Evolutionary conservation across 108 stramenopile genomes (phyloP).

Genomic region (Stephanodiscus triporus): DNA sequence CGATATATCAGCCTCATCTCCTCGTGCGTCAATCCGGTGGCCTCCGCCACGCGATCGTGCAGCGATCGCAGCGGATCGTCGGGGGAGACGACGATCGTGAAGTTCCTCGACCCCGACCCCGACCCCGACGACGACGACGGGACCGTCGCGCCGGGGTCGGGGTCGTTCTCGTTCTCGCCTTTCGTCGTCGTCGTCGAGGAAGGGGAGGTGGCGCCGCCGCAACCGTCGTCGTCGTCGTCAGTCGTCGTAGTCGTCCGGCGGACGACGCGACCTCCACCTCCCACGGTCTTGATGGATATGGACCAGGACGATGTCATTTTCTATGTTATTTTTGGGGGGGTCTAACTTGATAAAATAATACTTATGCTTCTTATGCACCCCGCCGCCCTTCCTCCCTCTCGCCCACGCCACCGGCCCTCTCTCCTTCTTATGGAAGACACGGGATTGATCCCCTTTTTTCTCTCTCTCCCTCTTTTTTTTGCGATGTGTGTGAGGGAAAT

Average conservation of each 20-base stretch:
- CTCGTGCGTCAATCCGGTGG: constrained; percentile 71
- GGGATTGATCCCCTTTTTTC: too few species aligned
- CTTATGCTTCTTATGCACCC: too few species aligned
- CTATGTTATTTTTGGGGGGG: too few species aligned
- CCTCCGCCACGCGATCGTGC: constrained; percentile 57
- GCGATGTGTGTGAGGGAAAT: too few species aligned
- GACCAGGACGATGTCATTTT: constrained; percentile 41
- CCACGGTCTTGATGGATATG: constrained; percentile 66
- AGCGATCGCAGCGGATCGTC: constrained; percentile 61
- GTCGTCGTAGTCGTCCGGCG: neutral
- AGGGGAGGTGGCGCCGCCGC: neutral
- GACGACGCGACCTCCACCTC: constrained; percentile 7
- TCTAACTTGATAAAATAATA: too few species aligned
- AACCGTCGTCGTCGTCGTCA: constrained; percentile 2
- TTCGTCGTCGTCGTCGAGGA: neutral
- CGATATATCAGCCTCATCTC: constrained; percentile 86
- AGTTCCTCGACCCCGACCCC: constrained; percentile 31
- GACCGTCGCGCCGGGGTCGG: neutral
- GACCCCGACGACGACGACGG: neutral
- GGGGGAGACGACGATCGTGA: constrained; percentile 64
- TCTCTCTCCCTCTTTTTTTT: too few species aligned
- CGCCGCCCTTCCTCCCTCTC: too few species aligned
- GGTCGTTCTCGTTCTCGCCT: neutral
- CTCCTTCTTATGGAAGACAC: too few species aligned
- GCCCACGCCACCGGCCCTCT: too few species aligned